Conservation (phyloP, 106 monocot species). For the Vanilla planifolia region DNA sequence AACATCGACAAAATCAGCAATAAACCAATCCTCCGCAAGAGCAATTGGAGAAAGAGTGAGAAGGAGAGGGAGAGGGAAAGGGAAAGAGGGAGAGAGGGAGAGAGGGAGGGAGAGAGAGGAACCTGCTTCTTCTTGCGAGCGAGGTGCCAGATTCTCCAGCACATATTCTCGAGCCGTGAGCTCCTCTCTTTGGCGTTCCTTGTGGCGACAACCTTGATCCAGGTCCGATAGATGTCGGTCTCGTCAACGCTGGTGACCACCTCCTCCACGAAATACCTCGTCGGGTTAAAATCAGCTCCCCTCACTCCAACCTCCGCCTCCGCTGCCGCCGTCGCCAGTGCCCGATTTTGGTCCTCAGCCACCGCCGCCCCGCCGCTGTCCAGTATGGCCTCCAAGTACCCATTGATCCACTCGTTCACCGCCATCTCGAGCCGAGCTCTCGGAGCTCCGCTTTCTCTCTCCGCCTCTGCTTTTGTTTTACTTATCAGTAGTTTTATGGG, state of each 20-base stretch:
- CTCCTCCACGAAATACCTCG: constrained; percentile 93
- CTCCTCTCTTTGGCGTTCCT: constrained; percentile 76
- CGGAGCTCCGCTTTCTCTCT: neutral
- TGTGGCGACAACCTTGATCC: constrained; percentile 94
- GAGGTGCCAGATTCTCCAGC: constrained; percentile 99
- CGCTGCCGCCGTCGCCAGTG: constrained; percentile 14
- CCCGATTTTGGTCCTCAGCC: constrained; percentile 15
- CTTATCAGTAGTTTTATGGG: neutral
- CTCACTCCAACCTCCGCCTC: constrained; percentile 12
- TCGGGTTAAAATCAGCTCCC: constrained; percentile 71
- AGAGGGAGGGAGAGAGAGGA: neutral
- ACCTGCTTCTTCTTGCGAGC: constrained; percentile 91
- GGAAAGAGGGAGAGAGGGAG: neutral
- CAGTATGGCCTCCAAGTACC: constrained; percentile 94
- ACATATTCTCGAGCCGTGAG: constrained; percentile 87
- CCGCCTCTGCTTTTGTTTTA: neutral
- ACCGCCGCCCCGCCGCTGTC: constrained; percentile 49
- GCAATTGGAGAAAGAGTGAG: neutral
- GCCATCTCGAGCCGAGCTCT: constrained; percentile 30
- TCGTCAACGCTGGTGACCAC: constrained; percentile 84
- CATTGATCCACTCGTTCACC: constrained; percentile 97
- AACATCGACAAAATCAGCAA: too few species aligned
- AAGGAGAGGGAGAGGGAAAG: neutral
- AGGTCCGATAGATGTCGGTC: constrained; percentile 86
- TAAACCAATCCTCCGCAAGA: too few species aligned